Conservation (phyloP, 371 early-diverging fungal genomes). For the Cladochytrium tenue region DNA sequence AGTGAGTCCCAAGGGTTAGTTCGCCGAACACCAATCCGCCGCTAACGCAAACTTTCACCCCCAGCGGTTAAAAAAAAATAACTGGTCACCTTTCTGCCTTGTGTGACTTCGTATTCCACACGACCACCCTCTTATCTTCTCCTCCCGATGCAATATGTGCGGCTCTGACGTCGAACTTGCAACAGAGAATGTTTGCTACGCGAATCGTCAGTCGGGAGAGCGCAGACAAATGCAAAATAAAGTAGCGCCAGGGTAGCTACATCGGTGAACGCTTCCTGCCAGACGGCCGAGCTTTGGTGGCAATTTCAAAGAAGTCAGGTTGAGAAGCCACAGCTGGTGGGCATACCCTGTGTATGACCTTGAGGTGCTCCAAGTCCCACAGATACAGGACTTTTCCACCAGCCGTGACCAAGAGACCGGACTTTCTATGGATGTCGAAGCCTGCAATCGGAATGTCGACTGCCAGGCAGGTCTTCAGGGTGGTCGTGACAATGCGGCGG, state of each 20-base stretch:
- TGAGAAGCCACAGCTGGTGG: neutral
- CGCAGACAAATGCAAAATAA: neutral
- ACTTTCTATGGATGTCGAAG: constrained; percentile 38
- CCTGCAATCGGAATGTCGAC: constrained; percentile 40
- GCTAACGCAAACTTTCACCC: too few relatives aligned
- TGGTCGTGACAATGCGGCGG: constrained; percentile 43
- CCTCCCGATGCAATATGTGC: constrained; percentile 38
- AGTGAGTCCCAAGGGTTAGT: neutral
- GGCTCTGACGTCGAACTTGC: constrained; percentile 35
- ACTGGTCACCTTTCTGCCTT: constrained; percentile 45
- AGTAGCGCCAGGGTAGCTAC: constrained; percentile 7
- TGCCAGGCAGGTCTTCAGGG: constrained; percentile 43
- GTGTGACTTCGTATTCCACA: constrained; percentile 45
- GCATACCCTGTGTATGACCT: constrained; percentile 34
- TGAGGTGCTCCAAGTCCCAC: constrained; percentile 35
- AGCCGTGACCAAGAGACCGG: constrained; percentile 32
- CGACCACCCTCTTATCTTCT: constrained; percentile 46
- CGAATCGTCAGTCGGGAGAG: neutral
- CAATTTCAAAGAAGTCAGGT: neutral
- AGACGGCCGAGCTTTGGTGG: constrained; percentile 32
- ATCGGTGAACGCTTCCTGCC: constrained; percentile 38
- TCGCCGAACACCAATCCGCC: neutral
- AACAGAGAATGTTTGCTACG: constrained; percentile 39
- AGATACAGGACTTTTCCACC: constrained; percentile 41
- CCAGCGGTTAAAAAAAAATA: too few relatives aligned